phyloP scores from a whole-genome alignment of 1,139 yeast species.

The Saccharomyces hybrid region DNA sequence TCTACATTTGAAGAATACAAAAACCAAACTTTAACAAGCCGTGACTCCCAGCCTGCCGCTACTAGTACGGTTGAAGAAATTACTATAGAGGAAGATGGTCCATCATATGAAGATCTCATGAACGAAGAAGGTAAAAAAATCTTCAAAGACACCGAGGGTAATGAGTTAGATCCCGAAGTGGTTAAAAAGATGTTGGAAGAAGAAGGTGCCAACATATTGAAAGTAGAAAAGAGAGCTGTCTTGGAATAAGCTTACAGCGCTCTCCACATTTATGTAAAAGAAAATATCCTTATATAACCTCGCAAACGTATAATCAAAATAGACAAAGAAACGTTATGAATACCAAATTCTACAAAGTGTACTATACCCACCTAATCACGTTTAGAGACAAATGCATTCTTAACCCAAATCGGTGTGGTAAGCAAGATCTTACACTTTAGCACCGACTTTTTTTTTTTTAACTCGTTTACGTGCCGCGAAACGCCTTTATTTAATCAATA shows the following conservation, averaged over 20 bases:
- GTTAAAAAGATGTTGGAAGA: conserved; percentile 17
- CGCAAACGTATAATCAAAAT: background rate
- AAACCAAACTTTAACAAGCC: conserved; percentile 4
- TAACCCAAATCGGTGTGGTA: background rate
- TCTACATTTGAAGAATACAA: conserved; percentile 21
- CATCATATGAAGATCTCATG: conserved; percentile 13
- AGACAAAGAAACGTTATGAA: background rate
- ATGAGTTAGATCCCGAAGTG: conserved; percentile 21
- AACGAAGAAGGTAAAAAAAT: conserved; percentile 21
- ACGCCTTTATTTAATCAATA: background rate
- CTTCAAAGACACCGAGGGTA: conserved; percentile 26
- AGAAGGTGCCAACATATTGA: conserved; percentile 21
- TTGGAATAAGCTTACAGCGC: conserved; percentile 1
- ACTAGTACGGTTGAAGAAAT: background rate
- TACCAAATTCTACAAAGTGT: background rate
- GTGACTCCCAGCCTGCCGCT: background rate
- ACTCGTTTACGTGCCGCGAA: conserved; percentile 1
- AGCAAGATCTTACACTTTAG: background rate
- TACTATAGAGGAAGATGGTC: background rate
- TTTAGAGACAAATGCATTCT: background rate
- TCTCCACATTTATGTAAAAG: background rate
- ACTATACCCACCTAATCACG: background rate
- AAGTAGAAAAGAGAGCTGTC: conserved; percentile 14
- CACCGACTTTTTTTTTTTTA: background rate
- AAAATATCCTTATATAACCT: background rate